A percentile compares a stretch with the other conserved stretches of the same genome.
phyloP scores from a whole-genome alignment of 306 rosid species.

The Albizia julibrissin region DNA sequence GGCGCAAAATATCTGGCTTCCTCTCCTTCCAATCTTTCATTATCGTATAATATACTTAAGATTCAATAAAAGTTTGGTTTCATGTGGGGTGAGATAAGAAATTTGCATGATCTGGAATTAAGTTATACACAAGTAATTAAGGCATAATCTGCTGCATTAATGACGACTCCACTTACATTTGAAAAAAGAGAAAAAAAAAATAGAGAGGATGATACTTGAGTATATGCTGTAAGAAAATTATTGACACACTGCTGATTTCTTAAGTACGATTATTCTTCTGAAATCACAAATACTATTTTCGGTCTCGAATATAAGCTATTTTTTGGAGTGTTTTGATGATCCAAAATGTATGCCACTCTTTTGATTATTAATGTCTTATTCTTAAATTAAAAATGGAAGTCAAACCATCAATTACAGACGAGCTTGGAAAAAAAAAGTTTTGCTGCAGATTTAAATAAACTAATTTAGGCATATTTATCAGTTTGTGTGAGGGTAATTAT shows the following conservation, averaged over 20 bases:
- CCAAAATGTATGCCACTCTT: neutral
- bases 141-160: neutral
- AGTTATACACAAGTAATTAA: neutral
- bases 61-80: neutral
- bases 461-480: no score
- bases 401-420: neutral
- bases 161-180: conserved; percentile 2
- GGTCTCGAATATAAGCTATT: neutral
- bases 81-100: conserved; percentile 1
- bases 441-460: neutral
- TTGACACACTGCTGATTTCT: neutral
- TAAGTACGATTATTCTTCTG: neutral
- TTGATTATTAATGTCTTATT: neutral
- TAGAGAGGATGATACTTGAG: neutral
- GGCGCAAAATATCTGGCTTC: neutral
- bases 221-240: neutral
- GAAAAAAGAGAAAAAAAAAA: neutral
- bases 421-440: neutral
- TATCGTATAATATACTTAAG: neutral
- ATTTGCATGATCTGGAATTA: neutral
- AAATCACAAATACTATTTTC: neutral
- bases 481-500: no score
- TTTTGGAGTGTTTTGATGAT: neutral
- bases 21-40: conserved; percentile 26
- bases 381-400: no score